Percentiles rank a stretch among this genome's conserved stretches.
Conservation (phyloP, 768 basidiomycete genomes). For the Collybiopsis confluens region DNA sequence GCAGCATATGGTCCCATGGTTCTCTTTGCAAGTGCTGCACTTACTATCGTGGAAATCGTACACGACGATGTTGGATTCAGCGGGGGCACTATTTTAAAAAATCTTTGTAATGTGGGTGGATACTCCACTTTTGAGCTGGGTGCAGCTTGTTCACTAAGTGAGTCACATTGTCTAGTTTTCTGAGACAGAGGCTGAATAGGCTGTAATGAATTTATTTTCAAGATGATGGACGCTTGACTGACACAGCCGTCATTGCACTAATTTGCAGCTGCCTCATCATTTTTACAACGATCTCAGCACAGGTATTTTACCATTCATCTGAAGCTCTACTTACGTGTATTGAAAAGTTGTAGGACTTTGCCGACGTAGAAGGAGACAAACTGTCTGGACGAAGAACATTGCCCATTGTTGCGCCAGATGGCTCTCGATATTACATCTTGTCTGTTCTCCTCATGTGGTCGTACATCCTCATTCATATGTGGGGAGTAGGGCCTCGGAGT, state of each 20-base stretch:
- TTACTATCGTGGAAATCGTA: constrained; percentile 13
- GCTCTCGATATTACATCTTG: too few relatives aligned
- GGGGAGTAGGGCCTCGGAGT: too few relatives aligned
- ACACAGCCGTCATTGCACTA: neutral
- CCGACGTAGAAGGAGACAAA: constrained; percentile 17
- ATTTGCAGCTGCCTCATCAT: constrained; percentile 14
- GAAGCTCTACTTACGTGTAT: constrained; percentile 20
- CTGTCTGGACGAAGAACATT: constrained; percentile 17
- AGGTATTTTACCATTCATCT: too few relatives aligned
- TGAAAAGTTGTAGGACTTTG: constrained; percentile 20
- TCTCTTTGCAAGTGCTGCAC: constrained; percentile 11
- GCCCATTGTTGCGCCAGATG: constrained; percentile 7
- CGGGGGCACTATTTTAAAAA: constrained; percentile 8
- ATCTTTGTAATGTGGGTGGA: constrained; percentile 11
- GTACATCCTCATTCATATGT: too few relatives aligned
- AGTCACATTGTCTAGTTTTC: neutral
- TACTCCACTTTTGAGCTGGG: constrained; percentile 11
- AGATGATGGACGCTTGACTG: too few relatives aligned
- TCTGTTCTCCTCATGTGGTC: too few relatives aligned
- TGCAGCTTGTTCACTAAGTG: constrained; percentile 8
- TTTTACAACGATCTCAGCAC: constrained; percentile 10
- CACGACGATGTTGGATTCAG: constrained; percentile 22
- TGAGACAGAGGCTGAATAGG: too few relatives aligned
- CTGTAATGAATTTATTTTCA: too few relatives aligned
- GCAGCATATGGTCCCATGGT: constrained; percentile 15